Evolutionary conservation across 306 rosid genomes (phyloP), one percentile per base, ranked within the genome.

Genomic region (Coriaria nepalensis): DNA sequence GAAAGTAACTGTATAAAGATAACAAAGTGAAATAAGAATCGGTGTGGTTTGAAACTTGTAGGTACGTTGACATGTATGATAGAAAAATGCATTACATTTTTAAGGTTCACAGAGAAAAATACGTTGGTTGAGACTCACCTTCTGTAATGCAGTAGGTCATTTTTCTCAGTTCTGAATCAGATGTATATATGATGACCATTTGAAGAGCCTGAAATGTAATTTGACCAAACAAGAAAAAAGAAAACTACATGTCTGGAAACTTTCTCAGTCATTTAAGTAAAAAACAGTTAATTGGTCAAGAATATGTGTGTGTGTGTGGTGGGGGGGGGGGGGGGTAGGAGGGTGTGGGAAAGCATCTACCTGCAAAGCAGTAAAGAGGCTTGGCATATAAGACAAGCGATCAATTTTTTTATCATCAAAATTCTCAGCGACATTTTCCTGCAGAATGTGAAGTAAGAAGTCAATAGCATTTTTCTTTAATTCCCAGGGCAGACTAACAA

Each of bases 321-420:
- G n/a, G n/a, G n/a, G n/a, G n/a, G n/a, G n/a, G n/a, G n/a, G n/a
- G n/a, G n/a, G n/a, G n/a, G n/a, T n/a, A n/a, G n/a, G n/a, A n/a
- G n/a, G n/a, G n/a, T n/a, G n/a, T n/a, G n/a, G n/a, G n/a, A 53
- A 12, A 8, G 29, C 29, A 20, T 20, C 47, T 68, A 90, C 98
- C 92, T 90, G 94, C 68, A 90, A 69, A 57, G 87, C 69, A 5
- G 81, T 65, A 61, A 73, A 81, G 63, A 81, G 45, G 59, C 60
- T 68, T 20, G 94, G 80, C 83, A 79, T 57, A 52, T 65, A 63
- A 50, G 70, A 53, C 47, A 79, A 60, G 68, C 58, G 70, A 53
- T 81, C 74, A 49, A 57, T 39, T 47, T 45, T 58, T 52, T 71
- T 71, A 10, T 55, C 78, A 15, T 70, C 51, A 41, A 11, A 33